These are phyloP conservation scores for Suillus decipiens DNA, from an alignment of 768 basidiomycete species.

Conservation along the genomic window DNA sequence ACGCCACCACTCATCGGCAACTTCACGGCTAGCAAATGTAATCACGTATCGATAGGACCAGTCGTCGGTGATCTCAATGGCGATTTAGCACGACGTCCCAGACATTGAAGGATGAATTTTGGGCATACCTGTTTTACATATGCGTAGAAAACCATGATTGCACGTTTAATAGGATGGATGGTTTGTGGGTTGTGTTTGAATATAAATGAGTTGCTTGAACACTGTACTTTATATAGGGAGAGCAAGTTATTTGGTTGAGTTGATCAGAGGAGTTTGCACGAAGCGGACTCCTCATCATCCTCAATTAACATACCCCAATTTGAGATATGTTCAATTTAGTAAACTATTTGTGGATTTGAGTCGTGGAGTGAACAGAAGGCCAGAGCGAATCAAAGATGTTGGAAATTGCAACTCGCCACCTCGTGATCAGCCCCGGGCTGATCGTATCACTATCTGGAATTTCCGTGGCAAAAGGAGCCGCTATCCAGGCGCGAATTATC, in stretches of 20 bases:
- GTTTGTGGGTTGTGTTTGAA: background rate
- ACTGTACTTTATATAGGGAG: background rate
- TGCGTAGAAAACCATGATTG: background rate
- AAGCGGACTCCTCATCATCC: background rate
- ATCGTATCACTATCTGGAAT: no score
- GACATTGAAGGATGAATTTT: background rate
- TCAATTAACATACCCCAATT: no score
- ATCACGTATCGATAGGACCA: slow-evolving; percentile 19
- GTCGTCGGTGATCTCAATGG: background rate
- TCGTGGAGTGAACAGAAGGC: no score
- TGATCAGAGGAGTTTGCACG: background rate
- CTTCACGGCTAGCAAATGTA: slow-evolving; percentile 20
- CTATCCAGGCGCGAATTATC: no score
- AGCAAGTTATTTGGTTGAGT: background rate
- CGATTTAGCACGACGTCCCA: background rate
- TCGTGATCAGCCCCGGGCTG: no score
- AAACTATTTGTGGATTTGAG: no score
- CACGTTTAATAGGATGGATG: background rate
- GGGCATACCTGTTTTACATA: background rate
- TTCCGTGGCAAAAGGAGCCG: no score
- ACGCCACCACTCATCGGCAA: slow-evolving; percentile 31
- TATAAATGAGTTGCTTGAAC: background rate
- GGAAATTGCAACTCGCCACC: no score
- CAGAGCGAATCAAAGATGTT: no score
- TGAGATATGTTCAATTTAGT: no score